phyloP scores from a whole-genome alignment of 148 eudicot species.

The Diospyros lotus region DNA sequence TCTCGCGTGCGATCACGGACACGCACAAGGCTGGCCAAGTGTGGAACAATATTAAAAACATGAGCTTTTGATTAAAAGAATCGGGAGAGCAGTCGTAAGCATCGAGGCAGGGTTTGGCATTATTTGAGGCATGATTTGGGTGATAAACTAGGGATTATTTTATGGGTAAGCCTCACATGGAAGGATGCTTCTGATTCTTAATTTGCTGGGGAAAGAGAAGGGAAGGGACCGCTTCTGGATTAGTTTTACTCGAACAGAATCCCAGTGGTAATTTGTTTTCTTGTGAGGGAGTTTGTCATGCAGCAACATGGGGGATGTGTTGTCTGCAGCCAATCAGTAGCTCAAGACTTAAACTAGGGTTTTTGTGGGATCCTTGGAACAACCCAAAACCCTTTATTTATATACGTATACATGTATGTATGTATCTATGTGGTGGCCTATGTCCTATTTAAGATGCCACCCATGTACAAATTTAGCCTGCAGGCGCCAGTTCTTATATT shows the following conservation, averaged over 20 bases:
- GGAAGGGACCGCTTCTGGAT: not conserved
- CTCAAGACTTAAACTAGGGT: constrained; percentile 5
- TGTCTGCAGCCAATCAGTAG: constrained; percentile 14
- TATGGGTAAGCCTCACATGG: constrained; percentile 3
- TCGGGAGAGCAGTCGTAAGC: not conserved
- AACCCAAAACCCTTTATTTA: not conserved
- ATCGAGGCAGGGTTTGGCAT: constrained; percentile 1
- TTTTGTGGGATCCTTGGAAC: constrained; percentile 7
- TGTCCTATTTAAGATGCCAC: not conserved
- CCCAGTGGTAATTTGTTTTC: constrained; percentile 7
- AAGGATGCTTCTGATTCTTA: not conserved
- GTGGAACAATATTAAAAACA: no score
- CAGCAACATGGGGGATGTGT: constrained; percentile 13
- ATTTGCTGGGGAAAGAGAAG: no score
- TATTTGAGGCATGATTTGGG: not conserved
- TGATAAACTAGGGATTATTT: not conserved
- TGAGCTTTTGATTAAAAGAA: no score
- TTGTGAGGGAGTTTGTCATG: constrained; percentile 7
- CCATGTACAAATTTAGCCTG: not conserved
- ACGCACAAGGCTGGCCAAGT: no score
- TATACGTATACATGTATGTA: no score
- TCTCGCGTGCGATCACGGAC: no score
- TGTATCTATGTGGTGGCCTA: no score
- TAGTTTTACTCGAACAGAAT: not conserved
- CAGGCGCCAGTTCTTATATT: constrained; percentile 9